Conservation (phyloP, 106 monocot species). For the Allium fistulosum region DNA sequence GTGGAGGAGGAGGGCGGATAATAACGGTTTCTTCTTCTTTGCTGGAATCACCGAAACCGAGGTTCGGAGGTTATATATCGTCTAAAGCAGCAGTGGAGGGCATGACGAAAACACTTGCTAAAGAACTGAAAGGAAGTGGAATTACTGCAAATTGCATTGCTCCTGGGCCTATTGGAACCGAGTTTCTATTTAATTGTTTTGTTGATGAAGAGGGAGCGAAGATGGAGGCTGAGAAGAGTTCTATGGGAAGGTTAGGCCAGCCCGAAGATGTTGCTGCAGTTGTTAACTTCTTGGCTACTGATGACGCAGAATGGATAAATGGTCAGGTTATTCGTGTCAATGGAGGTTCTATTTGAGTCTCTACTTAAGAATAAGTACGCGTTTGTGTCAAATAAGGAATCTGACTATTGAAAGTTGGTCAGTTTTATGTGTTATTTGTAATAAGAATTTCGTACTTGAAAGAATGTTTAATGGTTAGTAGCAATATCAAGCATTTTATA, state of each 20-base stretch:
- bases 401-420: too few relatives aligned
- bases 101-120: background rate
- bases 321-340: conserved; percentile 16
- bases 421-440: too few relatives aligned
- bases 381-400: too few relatives aligned
- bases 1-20: conserved; percentile 51
- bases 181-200: background rate
- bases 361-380: too few relatives aligned
- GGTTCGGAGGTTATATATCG: background rate
- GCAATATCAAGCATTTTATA: too few relatives aligned
- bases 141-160: conserved; percentile 10
- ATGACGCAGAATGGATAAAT: conserved; percentile 12
- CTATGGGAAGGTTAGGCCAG: conserved; percentile 14
- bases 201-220: conserved; percentile 6
- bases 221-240: background rate
- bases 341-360: conserved; percentile 6
- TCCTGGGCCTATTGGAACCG: conserved; percentile 9
- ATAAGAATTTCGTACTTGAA: too few relatives aligned
- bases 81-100: conserved; percentile 2
- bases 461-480: too few relatives aligned
- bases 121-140: conserved; percentile 2
- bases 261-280: conserved; percentile 8
- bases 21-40: conserved; percentile 31
- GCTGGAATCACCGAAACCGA: conserved; percentile 16
- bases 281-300: conserved; percentile 6